These are phyloP conservation scores for Veloboletus limbatus DNA, from an alignment of 1,284 basidiomycete genomes.

Conservation along the genomic window DNA sequence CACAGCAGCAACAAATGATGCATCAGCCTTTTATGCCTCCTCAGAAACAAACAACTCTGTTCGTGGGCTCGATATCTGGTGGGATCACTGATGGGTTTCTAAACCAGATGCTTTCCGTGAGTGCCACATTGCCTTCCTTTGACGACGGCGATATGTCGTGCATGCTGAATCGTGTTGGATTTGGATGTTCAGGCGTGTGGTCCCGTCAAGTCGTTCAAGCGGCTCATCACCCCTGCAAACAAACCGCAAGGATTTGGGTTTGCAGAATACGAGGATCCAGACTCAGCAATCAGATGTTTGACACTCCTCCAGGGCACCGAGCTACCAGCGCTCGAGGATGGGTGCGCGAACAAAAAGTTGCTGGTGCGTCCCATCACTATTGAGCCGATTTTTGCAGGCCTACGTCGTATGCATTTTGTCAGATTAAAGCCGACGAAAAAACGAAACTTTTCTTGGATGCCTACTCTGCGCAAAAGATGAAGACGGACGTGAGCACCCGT, in stretches of 20 bases:
- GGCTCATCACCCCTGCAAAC: conserved; percentile 83
- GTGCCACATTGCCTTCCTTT: conserved; percentile 35
- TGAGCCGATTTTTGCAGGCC: conserved; percentile 32
- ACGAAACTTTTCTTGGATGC: conserved; percentile 84
- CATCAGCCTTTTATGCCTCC: conserved; percentile 59
- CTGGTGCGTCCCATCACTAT: conserved; percentile 55
- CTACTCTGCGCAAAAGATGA: conserved; percentile 75
- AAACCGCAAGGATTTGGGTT: conserved; percentile 96
- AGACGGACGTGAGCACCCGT: conserved; percentile 59
- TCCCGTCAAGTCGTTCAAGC: conserved; percentile 82
- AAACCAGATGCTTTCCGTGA: conserved; percentile 73
- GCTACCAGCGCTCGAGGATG: conserved; percentile 82
- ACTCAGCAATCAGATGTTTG: conserved; percentile 81
- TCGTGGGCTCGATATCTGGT: conserved; percentile 93
- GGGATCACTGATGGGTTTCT: conserved; percentile 84
- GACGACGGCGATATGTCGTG: not conserved
- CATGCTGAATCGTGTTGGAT: conserved; percentile 1
- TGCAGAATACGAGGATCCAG: conserved; percentile 88
- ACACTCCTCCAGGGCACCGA: conserved; percentile 81
- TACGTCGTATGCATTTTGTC: conserved; percentile 32
- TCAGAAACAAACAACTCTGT: conserved; percentile 67
- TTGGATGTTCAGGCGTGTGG: conserved; percentile 73
- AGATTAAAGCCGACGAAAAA: conserved; percentile 94
- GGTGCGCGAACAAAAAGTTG: conserved; percentile 81
- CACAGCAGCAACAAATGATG: conserved; percentile 72